These are phyloP conservation scores for Pelargonium fulgidum DNA, from an alignment of 441 rosid species.

Conservation along the genomic window DNA sequence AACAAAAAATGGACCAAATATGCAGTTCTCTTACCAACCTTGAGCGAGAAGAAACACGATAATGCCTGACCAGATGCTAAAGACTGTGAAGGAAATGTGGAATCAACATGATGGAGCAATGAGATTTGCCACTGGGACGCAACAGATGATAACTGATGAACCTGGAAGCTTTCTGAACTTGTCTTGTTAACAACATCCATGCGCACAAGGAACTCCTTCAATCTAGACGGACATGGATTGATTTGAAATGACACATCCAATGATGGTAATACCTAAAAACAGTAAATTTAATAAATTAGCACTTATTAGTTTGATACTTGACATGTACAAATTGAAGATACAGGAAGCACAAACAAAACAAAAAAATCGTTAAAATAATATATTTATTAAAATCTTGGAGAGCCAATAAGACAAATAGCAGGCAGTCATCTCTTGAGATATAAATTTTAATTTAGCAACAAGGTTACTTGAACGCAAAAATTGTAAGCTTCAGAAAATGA, in stretches of 20 bases:
- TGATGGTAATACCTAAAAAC: conserved; percentile 71
- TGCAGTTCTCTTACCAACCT: conserved; percentile 42
- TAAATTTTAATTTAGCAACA: neutral
- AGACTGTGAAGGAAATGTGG: conserved; percentile 55
- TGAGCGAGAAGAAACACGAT: conserved; percentile 76
- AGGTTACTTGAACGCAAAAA: neutral
- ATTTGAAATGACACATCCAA: conserved; percentile 70
- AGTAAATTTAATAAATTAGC: conserved; percentile 18
- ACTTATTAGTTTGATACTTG: conserved; percentile 11
- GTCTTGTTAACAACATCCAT: conserved; percentile 80
- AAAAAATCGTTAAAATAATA: conserved; percentile 2
- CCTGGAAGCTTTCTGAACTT: conserved; percentile 56
- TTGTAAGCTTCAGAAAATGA: neutral
- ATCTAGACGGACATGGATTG: conserved; percentile 75
- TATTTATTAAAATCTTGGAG: conserved; percentile 3
- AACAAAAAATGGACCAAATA: neutral
- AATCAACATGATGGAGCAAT: conserved; percentile 61
- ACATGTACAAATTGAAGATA: neutral
- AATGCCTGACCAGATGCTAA: conserved; percentile 75
- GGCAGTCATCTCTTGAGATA: neutral
- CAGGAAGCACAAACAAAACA: conserved; percentile 3
- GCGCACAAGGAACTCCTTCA: conserved; percentile 81
- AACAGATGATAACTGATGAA: conserved; percentile 71
- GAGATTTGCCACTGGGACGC: conserved; percentile 83
- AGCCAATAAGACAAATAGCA: conserved; percentile 10